Conservation (phyloP, 2,329 filamentous ascomycete genomes). For the Ceratocystis diversiconidia region DNA sequence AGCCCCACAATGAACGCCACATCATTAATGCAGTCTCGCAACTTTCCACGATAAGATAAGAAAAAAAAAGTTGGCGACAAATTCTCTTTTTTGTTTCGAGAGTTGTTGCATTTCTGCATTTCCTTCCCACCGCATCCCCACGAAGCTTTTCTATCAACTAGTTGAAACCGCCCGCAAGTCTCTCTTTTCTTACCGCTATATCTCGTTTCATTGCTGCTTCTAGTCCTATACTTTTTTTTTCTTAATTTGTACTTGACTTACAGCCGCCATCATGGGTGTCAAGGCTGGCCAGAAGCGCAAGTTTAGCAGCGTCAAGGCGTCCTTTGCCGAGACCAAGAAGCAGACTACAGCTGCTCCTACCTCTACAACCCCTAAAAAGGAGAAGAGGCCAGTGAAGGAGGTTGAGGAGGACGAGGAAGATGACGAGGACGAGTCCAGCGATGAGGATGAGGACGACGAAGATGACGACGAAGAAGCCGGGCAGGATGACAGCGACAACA, state of each 20-base stretch:
- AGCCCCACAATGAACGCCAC: background rate
- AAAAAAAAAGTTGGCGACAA: constrained; percentile 19
- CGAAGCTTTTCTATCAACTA: no score
- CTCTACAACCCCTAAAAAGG: constrained; percentile 23
- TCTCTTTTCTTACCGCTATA: constrained; percentile 3
- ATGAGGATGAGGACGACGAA: constrained; percentile 20
- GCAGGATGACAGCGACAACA: constrained; percentile 9
- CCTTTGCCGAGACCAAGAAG: constrained; percentile 19
- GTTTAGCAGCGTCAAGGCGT: constrained; percentile 25
- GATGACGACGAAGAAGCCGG: constrained; percentile 20
- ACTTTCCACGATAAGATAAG: constrained; percentile 17
- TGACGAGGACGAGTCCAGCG: constrained; percentile 20
- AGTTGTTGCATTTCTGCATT: background rate
- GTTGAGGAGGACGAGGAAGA: constrained; percentile 16
- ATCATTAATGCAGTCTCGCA: background rate
- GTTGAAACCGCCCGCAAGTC: no score
- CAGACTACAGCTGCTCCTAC: constrained; percentile 19
- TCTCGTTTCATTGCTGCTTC: background rate
- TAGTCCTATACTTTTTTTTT: background rate
- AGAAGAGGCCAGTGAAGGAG: constrained; percentile 24
- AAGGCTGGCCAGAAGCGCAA: constrained; percentile 27
- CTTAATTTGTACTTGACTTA: background rate
- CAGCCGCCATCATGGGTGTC: constrained; percentile 19
- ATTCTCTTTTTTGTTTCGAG: background rate
- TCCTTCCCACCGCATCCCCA: background rate